phyloP scores from a whole-genome alignment of 78 protist genomes.

The Dictyostelium citrinum region DNA sequence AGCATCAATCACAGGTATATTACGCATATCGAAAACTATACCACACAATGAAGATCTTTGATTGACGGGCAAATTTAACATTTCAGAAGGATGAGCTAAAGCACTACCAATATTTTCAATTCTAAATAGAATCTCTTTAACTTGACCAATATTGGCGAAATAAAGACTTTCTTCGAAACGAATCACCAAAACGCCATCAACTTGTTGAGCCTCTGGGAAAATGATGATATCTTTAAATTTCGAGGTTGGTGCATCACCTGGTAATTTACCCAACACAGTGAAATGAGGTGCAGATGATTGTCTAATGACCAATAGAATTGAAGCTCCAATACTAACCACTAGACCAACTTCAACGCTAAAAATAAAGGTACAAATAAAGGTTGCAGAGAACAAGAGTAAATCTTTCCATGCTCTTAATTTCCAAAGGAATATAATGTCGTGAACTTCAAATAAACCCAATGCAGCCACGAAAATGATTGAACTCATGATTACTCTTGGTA shows the following conservation, averaged over 20 bases:
- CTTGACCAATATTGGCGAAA: constrained; percentile 78
- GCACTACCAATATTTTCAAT: constrained; percentile 76
- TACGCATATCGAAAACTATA: constrained; percentile 73
- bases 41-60: constrained; percentile 6
- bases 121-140: constrained; percentile 56
- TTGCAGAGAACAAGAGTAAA: constrained; percentile 15
- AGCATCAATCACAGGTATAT: constrained; percentile 60
- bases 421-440: constrained; percentile 63
- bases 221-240: constrained; percentile 57
- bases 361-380: constrained; percentile 47
- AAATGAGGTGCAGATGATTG: constrained; percentile 78
- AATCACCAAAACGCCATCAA: constrained; percentile 56
- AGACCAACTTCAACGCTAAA: constrained; percentile 66
- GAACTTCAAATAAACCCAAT: constrained; percentile 65
- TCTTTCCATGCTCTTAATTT: constrained; percentile 69
- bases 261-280: constrained; percentile 39
- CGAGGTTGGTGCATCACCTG: not conserved
- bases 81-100: constrained; percentile 60
- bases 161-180: constrained; percentile 58
- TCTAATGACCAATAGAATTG: constrained; percentile 63
- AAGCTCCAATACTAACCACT: constrained; percentile 54
- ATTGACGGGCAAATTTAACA: not conserved
- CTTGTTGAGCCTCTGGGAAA: constrained; percentile 50
- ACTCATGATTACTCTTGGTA: constrained; percentile 66
- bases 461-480: constrained; percentile 78